These are phyloP conservation scores for Talaromyces wortmannii DNA, from an alignment of 495 filamentous ascomycete species.

Conservation along the genomic window DNA sequence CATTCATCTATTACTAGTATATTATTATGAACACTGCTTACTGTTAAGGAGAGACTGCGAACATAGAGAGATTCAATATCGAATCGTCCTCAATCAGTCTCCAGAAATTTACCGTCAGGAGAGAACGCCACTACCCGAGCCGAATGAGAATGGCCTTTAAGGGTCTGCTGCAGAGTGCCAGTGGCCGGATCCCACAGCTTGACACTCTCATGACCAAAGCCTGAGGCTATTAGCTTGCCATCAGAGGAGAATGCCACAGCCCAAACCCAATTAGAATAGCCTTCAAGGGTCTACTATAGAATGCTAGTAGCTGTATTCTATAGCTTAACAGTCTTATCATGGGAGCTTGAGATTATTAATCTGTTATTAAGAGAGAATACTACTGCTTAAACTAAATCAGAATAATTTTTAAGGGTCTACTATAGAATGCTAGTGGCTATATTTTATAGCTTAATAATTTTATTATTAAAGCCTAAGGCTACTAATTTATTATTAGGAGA, in stretches of 20 bases:
- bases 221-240: slow-evolving; percentile 9
- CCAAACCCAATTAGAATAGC: slow-evolving; percentile 6
- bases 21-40: too few relatives aligned
- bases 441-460: slow-evolving; percentile 3
- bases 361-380: too few relatives aligned
- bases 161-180: too few relatives aligned
- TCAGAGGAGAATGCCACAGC: slow-evolving; percentile 16
- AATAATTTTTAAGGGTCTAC: too few relatives aligned
- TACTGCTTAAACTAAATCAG: too few relatives aligned
- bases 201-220: not conserved
- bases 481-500: slow-evolving; percentile 1
- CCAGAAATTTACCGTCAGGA: not conserved
- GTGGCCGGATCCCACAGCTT: slow-evolving; percentile 1
- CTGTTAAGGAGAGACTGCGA: too few relatives aligned
- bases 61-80: too few relatives aligned
- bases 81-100: not conserved
- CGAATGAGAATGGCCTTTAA: not conserved
- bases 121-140: not conserved
- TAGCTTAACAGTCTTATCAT: too few relatives aligned
- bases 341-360: too few relatives aligned
- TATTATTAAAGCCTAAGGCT: not conserved
- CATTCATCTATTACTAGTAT: too few relatives aligned
- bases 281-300: too few relatives aligned
- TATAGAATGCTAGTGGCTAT: not conserved
- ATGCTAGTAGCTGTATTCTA: too few relatives aligned